Percentiles rank a stretch among this genome's conserved stretches.
phyloP scores from a whole-genome alignment of 441 rosid species.

The Arabidopsis hybrid region DNA sequence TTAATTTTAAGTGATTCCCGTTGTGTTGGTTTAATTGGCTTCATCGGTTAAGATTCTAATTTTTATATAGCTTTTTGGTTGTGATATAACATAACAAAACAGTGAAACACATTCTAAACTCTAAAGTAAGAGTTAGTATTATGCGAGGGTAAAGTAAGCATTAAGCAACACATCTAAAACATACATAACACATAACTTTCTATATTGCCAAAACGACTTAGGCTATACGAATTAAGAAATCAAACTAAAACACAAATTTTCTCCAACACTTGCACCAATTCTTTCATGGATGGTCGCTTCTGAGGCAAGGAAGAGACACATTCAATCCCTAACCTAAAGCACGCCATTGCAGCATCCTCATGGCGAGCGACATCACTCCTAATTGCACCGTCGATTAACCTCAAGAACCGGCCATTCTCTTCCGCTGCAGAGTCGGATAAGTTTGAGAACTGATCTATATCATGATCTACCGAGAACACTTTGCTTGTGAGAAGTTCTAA shows the following conservation, averaged over 20 bases:
- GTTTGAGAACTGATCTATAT: constrained; percentile 46
- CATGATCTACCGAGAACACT: constrained; percentile 52
- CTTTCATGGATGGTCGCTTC: constrained; percentile 88
- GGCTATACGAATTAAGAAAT: constrained; percentile 7
- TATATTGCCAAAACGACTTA: constrained; percentile 6
- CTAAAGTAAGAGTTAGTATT: constrained; percentile 4
- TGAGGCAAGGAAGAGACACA: constrained; percentile 73
- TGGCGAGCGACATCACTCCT: constrained; percentile 54
- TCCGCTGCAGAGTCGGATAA: constrained; percentile 45
- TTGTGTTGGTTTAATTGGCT: neutral
- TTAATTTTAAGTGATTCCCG: too few species aligned
- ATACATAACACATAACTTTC: neutral
- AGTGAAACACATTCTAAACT: too few species aligned
- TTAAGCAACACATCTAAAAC: constrained; percentile 27
- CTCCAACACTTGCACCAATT: constrained; percentile 66
- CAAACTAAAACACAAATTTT: constrained; percentile 48
- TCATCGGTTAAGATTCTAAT: neutral
- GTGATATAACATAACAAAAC: too few species aligned
- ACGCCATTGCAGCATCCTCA: constrained; percentile 61
- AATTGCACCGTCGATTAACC: constrained; percentile 64
- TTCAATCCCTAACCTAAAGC: constrained; percentile 71
- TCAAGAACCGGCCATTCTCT: constrained; percentile 57
- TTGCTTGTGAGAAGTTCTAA: constrained; percentile 84
- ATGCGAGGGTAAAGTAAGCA: constrained; percentile 9
- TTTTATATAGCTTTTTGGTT: too few species aligned